Evolutionary conservation across 2,329 filamentous ascomycete species (phyloP), one percentile per base, ranked within the genome.

Genomic region (Colletotrichum endophyticum): DNA sequence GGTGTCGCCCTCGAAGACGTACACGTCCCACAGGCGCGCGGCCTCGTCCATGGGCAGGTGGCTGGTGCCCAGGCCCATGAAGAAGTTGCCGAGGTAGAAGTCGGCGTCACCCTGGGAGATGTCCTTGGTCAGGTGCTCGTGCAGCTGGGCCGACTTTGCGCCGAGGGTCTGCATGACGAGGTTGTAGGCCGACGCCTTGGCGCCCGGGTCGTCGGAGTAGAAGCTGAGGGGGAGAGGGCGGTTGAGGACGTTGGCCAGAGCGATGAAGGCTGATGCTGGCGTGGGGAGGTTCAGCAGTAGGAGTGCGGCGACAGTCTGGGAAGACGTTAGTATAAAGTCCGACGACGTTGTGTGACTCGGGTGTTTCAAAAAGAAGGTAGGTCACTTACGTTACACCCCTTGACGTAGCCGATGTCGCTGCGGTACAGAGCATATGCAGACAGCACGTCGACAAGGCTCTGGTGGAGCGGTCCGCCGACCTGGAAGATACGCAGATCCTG

Each of bases 341-440:
- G 15, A 53, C 57, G 5, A 61, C 27, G 25, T 56, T 53, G 61
- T 19, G 25, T 59, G 67, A 36, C 25, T 27, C 32, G n/a, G 64
- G n/a, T 16, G 44, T 53, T 53, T 53, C 44, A 53, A 49, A 49
- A 49, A 53, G n/a, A 53, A 13, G 44, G n/a, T 22, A 53, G 44
- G 44, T 59, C 36, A 89, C 93, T 88, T 84, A 95, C 93, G 82
- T 95, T 94, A 79, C 93, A 94, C 70, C 94, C 94, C 77, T 90
- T 89, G 73, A 95, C 90, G 81, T 95, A 96, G 78, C 95, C 94
- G 80, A 96, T 94, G 82, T 97, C 95, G 79, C 92, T 94, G 77
- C 95, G 91, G 84, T 97, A 97, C 91, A 95, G 94, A 71, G 93
- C 89, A 84, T 96, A 96, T 8, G 95, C 95, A 80, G 92, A 92